Evolutionary conservation across 1,284 basidiomycete species (phyloP).

Genomic region (Apiotrichum veenhuisii): DNA sequence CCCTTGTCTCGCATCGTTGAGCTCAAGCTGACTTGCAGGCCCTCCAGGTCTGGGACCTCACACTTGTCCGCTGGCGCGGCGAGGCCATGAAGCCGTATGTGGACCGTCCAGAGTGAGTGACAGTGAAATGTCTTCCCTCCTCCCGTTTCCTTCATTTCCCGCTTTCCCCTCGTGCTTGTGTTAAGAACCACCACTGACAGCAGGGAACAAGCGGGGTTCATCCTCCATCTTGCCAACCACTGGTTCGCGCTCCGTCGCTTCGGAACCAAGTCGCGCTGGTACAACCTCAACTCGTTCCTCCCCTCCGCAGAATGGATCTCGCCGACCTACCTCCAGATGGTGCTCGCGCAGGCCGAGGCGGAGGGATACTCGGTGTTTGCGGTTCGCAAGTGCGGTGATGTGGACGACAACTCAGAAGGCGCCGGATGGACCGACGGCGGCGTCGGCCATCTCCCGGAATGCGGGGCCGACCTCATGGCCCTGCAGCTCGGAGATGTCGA

Average conservation of each 20-base stretch:
- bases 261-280: slow-evolving; percentile 63
- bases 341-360: slow-evolving; percentile 77
- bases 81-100: slow-evolving; percentile 75
- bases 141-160: background rate
- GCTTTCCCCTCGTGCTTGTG: no score
- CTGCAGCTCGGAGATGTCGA: slow-evolving; percentile 40
- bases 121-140: slow-evolving; percentile 1
- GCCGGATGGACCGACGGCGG: slow-evolving; percentile 45
- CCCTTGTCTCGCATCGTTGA: background rate
- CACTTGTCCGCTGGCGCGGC: slow-evolving; percentile 76
- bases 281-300: slow-evolving; percentile 81
- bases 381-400: slow-evolving; percentile 52
- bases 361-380: slow-evolving; percentile 90
- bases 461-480: slow-evolving; percentile 41
- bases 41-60: slow-evolving; percentile 75
- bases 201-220: slow-evolving; percentile 79
- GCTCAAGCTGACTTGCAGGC: slow-evolving; percentile 49
- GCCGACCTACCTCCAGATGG: slow-evolving; percentile 76
- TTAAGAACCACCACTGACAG: background rate
- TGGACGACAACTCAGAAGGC: slow-evolving; percentile 24
- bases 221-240: slow-evolving; percentile 80
- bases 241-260: slow-evolving; percentile 88
- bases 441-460: slow-evolving; percentile 39
- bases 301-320: slow-evolving; percentile 74
- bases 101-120: slow-evolving; percentile 67